These are phyloP conservation scores for Plasmodium knowlesi DNA, from an alignment of 169 alveolate species.

Conservation along the genomic window DNA sequence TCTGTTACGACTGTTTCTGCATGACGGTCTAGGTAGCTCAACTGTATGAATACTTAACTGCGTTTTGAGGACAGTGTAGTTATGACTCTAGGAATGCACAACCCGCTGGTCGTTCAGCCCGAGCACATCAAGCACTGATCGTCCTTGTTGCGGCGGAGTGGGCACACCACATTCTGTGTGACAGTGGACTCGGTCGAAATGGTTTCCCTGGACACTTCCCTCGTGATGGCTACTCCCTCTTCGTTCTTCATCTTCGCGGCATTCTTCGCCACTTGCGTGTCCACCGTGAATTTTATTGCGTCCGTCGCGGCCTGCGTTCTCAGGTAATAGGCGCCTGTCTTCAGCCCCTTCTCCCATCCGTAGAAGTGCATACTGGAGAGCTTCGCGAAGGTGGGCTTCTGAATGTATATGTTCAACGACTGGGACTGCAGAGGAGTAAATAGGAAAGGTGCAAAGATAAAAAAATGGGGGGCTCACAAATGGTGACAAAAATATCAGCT, in stretches of 20 bases:
- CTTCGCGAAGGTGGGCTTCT: slow-evolving; percentile 95
- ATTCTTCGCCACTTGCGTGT: slow-evolving; percentile 84
- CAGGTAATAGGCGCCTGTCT: slow-evolving; percentile 97
- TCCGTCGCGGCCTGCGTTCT: slow-evolving; percentile 98
- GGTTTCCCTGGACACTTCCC: slow-evolving; percentile 75
- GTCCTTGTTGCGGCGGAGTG: slow-evolving; percentile 68
- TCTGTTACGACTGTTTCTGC: background rate
- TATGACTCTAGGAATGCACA: background rate
- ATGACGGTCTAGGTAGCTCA: background rate
- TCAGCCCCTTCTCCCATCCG: slow-evolving; percentile 98
- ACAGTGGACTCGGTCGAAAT: slow-evolving; percentile 70
- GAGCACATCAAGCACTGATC: slow-evolving; percentile 86
- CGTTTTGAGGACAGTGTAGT: background rate
- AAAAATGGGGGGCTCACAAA: background rate
- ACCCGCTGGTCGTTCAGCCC: slow-evolving; percentile 46
- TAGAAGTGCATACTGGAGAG: slow-evolving; percentile 98
- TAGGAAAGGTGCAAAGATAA: slow-evolving; percentile 38
- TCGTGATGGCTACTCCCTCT: slow-evolving; percentile 42
- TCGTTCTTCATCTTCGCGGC: slow-evolving; percentile 78
- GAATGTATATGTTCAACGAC: slow-evolving; percentile 96
- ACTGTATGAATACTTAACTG: background rate
- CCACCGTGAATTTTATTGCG: slow-evolving; percentile 98
- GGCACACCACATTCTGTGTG: slow-evolving; percentile 55
- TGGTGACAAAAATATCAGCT: background rate
- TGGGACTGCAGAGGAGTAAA: slow-evolving; percentile 87